Base-by-base conservation (phyloP, 2,329 filamentous ascomycete genomes). In the Colletotrichum sp. region DNA sequence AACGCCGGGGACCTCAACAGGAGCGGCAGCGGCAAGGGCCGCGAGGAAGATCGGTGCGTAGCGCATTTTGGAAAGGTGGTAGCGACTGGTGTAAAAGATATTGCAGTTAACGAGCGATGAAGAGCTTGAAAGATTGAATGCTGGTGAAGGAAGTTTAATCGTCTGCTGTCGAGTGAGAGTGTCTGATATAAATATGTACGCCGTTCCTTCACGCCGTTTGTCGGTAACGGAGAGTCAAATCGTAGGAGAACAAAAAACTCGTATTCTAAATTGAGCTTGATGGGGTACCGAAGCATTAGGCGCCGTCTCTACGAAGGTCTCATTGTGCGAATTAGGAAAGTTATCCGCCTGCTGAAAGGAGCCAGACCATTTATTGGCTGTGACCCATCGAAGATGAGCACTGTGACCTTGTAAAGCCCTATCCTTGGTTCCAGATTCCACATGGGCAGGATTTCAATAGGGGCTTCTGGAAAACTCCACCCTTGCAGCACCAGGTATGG, bases 21-120 rank as follows among this genome's bases (percentile, higher is more conserved):
- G 13, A 66, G 62, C 39, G 22, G 36, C 22, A 66, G 62, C 22
- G n/a, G 25, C 62, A 15, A 52, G n/a, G 9, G 32, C 52, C 3
- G 60, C 66, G 25, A 16, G 16, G 16, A 66, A 27, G 39, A 66
- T n/a, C n/a, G 64, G 16, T 7, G 15, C 5, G 39, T 48, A 66
- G 6, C 39, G 64, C 64, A 66, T 66, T 52, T 10, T 58, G 82
- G 43, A 48, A n/a, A 48, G 43, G n/a, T 48, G 10, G 43, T 48
- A 48, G n/a, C 22, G 43, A 12, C 43, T 48, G 18, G 7, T 22
- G 3, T n/a, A n/a, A 10, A 3, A 10, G 22, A 13, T 13, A 12
- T 5, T 13, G 43, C 4, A 4, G 22, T 48, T 22, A 48, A 48
- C 18, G 43, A 48, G 43, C n/a, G 43, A 48, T 48, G 43, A 48